phyloP scores from a whole-genome alignment of 306 rosid species.

The Sindora glabra region DNA sequence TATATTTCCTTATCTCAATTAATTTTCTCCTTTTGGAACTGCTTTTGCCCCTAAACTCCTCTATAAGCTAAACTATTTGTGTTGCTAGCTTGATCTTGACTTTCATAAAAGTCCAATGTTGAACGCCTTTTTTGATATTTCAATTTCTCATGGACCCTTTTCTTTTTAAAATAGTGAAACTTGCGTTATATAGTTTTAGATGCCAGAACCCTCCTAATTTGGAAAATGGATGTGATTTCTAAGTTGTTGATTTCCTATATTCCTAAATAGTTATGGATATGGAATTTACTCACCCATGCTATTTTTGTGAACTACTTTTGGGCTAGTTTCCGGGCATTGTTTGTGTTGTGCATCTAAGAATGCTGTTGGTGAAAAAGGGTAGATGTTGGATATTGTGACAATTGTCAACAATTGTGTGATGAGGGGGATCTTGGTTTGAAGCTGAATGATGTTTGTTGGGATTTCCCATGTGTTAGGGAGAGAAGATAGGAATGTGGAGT shows the following conservation, averaged over 20 bases:
- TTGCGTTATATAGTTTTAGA: neutral
- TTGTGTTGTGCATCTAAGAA: neutral
- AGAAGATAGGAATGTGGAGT: no score
- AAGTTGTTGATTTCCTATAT: neutral
- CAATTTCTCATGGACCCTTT: neutral
- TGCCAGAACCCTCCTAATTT: neutral
- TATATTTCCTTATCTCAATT: neutral
- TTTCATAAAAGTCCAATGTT: neutral
- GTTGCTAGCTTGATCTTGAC: slow-evolving; percentile 4
- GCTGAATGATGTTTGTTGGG: neutral
- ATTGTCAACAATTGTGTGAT: neutral
- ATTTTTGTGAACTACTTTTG: slow-evolving; percentile 3
- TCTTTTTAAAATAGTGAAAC: neutral
- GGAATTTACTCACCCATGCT: neutral
- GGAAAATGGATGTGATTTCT: neutral
- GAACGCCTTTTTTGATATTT: neutral
- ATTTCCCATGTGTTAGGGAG: neutral
- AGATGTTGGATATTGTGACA: neutral
- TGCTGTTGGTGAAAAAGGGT: neutral
- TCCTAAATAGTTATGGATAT: neutral
- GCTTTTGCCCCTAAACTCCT: neutral
- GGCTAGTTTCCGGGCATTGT: neutral
- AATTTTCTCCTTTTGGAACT: neutral
- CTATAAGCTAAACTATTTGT: neutral
- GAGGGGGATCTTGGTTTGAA: neutral